Conservation (phyloP, 768 basidiomycete genomes). For the Lactarius psammicola region DNA sequence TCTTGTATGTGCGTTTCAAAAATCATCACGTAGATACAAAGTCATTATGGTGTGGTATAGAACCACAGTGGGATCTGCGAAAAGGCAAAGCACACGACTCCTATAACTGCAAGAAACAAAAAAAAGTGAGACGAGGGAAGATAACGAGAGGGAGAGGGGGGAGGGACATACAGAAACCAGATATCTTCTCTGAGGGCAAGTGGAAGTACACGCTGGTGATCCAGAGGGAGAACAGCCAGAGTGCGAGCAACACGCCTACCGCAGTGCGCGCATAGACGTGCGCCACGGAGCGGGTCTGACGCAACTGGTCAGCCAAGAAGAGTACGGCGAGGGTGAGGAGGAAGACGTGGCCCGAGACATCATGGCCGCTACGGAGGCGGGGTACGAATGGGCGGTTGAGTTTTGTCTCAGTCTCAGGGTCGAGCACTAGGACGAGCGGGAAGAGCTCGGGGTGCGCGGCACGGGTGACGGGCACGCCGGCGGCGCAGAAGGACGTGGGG, state of each 20-base stretch:
- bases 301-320: constrained; percentile 76
- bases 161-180: constrained; percentile 76
- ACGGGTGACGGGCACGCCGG: constrained; percentile 51
- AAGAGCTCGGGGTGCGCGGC: constrained; percentile 65
- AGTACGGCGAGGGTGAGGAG: constrained; percentile 76
- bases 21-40: not conserved
- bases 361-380: constrained; percentile 76
- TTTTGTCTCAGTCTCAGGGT: constrained; percentile 30
- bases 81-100: constrained; percentile 38
- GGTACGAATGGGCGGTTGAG: constrained; percentile 46
- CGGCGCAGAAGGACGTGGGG: constrained; percentile 57
- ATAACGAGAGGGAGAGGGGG: too few relatives aligned
- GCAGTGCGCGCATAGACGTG: constrained; percentile 50
- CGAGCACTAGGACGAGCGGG: constrained; percentile 40
- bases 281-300: constrained; percentile 44
- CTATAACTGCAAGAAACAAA: constrained; percentile 40
- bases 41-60: not conserved
- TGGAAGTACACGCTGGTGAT: constrained; percentile 94
- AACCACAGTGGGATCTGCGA: constrained; percentile 33
- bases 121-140: not conserved
- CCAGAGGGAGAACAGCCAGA: constrained; percentile 72
- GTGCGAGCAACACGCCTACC: constrained; percentile 48
- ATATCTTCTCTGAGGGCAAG: constrained; percentile 79
- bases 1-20: not conserved
- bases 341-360: constrained; percentile 93